Base-by-base conservation (phyloP, 2,329 filamentous ascomycete genomes). In the Colletotrichum viniferum region DNA sequence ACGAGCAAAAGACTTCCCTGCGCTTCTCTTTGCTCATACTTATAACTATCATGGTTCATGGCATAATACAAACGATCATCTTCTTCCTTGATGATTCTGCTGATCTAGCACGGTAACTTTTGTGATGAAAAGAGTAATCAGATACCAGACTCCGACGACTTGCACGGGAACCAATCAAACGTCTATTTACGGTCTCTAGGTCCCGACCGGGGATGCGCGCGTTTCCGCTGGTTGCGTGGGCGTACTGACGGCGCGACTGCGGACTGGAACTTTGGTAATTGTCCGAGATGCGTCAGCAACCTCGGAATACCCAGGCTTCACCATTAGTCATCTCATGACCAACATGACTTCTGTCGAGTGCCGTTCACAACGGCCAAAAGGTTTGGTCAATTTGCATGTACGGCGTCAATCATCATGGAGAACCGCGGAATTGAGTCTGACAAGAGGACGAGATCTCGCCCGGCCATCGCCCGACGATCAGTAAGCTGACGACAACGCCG, bases 381-480 rank as follows among this genome's bases (percentile, higher is more conserved):
- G 6, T 32, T 58, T 18, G 56, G 36, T 8, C 3, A 28, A 12
- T n/a, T n/a, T 30, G 10, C n/a, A 56, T 12, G 2, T 7, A 56
- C 7, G 8, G 6, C 43, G 3, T 34, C 6, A 18, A 28, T 4
- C 21, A 62, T 30, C 4, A 78, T 77, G 76, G 75, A 74, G 67
- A 77, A 64, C 76, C 77, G 73, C 70, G 74, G 76, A 71, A 70
- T 71, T 55, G 43, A 74, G 61, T 18, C 28, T 21, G 48, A 69
- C 6, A 58, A 32, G 16, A 34, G 48, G 2, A 13, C 56, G 67
- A 38, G 26, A 21, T 56, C 56, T 21, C 78, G 78, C 13, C 74
- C 75, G 8, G 73, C 76, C 9, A 80, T 82, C 61, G 61, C 76
- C 26, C 80, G 79, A 64, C 78, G 79, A 61, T 81, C 80, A 18